Base-by-base conservation (phyloP, 192 early-diverging fungal genomes). In the Backusella parvicylindrica region DNA sequence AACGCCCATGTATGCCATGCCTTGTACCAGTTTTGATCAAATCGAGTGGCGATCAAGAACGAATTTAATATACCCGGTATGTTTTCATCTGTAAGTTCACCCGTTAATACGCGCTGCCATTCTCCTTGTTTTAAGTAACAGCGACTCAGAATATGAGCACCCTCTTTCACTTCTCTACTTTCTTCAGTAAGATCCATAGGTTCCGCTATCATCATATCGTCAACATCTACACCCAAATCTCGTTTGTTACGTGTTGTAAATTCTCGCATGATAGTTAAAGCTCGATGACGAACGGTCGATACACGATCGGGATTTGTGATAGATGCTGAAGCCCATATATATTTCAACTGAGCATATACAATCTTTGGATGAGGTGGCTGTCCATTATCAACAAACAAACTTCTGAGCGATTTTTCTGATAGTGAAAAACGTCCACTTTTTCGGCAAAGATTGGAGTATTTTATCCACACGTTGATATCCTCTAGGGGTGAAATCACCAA, bases 1-100 rank as follows among this genome's bases (percentile, higher is more conserved):
- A 97, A 79, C 13, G 96, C 97, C 92, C 96, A 97, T n/a, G 93
- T 88, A 75, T 99, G 97, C 96, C 97, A 99, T 18, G 96, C 97
- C 72, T 91, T 98, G 86, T 99, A 98, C 94, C 95, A 98, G 41
- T 94, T 88, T 80, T 85, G 85, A 81, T 97, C 96, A 83, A 94
- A 91, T 36, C 93, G 90, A 9, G 95, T 96, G 0, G 97, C 97
- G 23, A 94, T 89, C 1, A 87, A 83, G 75, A 94, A 95, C 4
- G 94, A 95, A 69, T 88, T 75, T 60, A 98, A 72, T 38, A 97
- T 97, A 41, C 92, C 91, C 36, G 86, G 85, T 13, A 86, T 86
- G 1, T 85, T 85, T 26, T 88, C 85, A 68, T 80, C 76, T 1
- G 82, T 80, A 71, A 84, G 79, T 23, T 86, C 86, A 16, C 85